Evolutionary conservation across 2,329 filamentous ascomycete species (phyloP), one percentile per base, ranked within the genome.

Genomic region (Hirsutella rhossiliensis): DNA sequence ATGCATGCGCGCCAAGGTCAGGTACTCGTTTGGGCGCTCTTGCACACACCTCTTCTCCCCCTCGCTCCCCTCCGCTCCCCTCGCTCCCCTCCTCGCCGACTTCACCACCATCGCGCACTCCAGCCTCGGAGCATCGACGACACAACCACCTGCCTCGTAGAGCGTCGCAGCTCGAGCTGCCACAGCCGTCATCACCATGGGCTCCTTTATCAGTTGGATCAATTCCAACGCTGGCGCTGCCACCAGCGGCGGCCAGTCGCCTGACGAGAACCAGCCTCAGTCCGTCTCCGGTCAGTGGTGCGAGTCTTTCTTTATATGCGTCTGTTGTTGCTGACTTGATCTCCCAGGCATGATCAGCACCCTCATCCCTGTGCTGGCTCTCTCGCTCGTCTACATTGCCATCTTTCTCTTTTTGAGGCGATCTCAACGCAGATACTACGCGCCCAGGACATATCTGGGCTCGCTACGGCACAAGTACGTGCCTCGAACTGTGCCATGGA

Each of bases 371-470:
- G 66, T 78, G 5, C 52, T 73, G 38, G 48, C 71, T 38, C 67
- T 71, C 46, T 66, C 73, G 5, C 60, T 50, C 23, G 52, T 74
- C 30, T 77, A 73, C 50, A 44, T 78, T n/a, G 27, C 61, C 48
- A 59, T 76, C 44, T 80, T 79, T 55, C 51, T 77, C 42, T 40
- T 68, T 15, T 53, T 74, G 34, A 64, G 76, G 37, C 64, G 64
- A 41, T 70, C 64, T 27, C 65, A 68, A 36, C 60, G 64, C 19
- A 67, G 75, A 23, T 75, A 76, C 42, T 80, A 80, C 56, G 65
- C 73, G 7, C 75, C 76, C 5, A 65, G 76, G 49, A 67, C 71
- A 2, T 66, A 76, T 27, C 53, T 75, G 23, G 64, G 62, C 17
- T 73, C 72, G 38, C 56, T 75, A 11, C 61, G 66, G 11, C 65